These are phyloP conservation scores for Solanum chmielewskii DNA, from an alignment of 257 asterid species.

Conservation along the genomic window DNA sequence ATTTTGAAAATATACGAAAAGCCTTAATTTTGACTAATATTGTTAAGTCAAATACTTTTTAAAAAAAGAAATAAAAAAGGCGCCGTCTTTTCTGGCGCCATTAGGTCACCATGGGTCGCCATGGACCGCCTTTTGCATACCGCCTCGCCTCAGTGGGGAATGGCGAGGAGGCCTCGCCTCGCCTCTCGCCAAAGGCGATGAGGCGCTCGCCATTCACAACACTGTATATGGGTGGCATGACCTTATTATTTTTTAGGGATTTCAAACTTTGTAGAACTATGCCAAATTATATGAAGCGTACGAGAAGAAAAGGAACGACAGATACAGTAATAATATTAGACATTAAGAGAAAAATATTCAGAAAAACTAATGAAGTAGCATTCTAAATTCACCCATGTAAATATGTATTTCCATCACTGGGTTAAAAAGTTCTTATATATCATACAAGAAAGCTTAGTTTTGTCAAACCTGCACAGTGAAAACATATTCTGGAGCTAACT, in stretches of 20 bases:
- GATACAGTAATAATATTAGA: neutral
- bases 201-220: too few species aligned
- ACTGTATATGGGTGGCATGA: neutral
- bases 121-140: too few species aligned
- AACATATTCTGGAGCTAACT: slow-evolving; percentile 54
- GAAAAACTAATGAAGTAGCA: neutral
- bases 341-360: neutral
- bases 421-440: neutral
- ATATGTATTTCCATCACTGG: neutral
- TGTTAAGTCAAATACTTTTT: too few species aligned
- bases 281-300: neutral
- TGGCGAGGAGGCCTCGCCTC: too few species aligned
- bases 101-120: too few species aligned
- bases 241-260: neutral
- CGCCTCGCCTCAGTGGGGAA: too few species aligned
- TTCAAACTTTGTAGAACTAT: neutral
- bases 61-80: too few species aligned
- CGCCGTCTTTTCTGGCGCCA: too few species aligned
- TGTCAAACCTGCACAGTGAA: slow-evolving; percentile 71
- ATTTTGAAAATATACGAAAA: too few species aligned
- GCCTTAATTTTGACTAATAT: too few species aligned
- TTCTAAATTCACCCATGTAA: neutral
- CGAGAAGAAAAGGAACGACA: neutral
- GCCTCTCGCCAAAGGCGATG: too few species aligned
- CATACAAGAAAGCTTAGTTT: slow-evolving; percentile 1